phyloP scores from a whole-genome alignment of 2,329 filamentous ascomycete genomes.

The Lojkania enalia region DNA sequence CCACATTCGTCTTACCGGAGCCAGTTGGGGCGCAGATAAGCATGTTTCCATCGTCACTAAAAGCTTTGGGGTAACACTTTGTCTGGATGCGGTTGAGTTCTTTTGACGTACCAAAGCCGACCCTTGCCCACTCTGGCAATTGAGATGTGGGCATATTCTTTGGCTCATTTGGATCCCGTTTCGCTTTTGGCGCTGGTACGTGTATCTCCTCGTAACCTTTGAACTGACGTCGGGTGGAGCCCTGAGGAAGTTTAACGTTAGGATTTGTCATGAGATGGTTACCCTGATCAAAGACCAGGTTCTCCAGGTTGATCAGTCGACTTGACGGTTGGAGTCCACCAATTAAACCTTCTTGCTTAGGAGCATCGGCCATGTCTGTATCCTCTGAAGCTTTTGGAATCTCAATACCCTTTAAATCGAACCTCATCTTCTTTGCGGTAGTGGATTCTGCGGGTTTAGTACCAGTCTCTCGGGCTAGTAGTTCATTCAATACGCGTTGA shows the following conservation, averaged over 20 bases:
- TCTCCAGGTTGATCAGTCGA: constrained; percentile 89
- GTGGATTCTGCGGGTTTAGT: constrained; percentile 59
- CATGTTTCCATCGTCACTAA: constrained; percentile 95
- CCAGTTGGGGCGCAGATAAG: constrained; percentile 96
- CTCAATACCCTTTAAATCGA: constrained; percentile 84
- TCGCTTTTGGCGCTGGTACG: constrained; percentile 89
- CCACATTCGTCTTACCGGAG: constrained; percentile 97
- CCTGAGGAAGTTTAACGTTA: constrained; percentile 89
- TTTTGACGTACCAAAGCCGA: constrained; percentile 82
- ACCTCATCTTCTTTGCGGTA: constrained; percentile 78
- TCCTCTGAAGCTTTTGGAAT: constrained; percentile 64
- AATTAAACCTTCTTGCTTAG: constrained; percentile 59
- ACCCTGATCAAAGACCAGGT: constrained; percentile 94
- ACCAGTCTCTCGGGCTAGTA: constrained; percentile 70
- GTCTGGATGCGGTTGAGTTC: constrained; percentile 95
- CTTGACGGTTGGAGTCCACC: constrained; percentile 87
- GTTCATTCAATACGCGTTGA: constrained; percentile 82
- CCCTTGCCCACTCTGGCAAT: constrained; percentile 88
- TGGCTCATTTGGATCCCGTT: constrained; percentile 73
- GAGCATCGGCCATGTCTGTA: constrained; percentile 43
- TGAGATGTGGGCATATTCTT: constrained; percentile 80
- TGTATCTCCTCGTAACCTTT: constrained; percentile 99
- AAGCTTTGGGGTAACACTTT: constrained; percentile 87
- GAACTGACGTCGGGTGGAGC: constrained; percentile 91
- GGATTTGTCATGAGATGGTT: constrained; percentile 99